These are phyloP conservation scores for Alternaria arbusti DNA, from an alignment of 2,329 filamentous ascomycete genomes.

Conservation along the genomic window DNA sequence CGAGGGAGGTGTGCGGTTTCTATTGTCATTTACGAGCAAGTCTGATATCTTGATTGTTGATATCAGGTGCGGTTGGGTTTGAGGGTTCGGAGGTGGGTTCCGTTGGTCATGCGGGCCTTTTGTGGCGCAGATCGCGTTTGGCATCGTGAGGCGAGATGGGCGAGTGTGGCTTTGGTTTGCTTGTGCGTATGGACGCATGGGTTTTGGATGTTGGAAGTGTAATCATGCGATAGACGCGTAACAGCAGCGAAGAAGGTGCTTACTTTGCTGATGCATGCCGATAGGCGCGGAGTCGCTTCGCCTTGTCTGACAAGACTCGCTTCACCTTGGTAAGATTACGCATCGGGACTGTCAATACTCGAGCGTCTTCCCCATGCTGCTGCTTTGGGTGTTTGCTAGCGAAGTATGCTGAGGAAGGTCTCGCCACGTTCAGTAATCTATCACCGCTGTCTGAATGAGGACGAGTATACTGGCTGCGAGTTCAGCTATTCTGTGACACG, in stretches of 20 bases:
- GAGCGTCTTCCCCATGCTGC: not conserved
- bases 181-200: not conserved
- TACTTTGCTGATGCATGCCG: not conserved
- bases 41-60: not conserved
- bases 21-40: not conserved
- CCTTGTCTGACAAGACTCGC: not conserved
- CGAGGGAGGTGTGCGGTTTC: not conserved
- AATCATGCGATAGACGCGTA: not conserved
- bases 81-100: not conserved
- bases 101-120: not conserved
- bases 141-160: not conserved
- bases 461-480: not conserved
- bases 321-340: not conserved
- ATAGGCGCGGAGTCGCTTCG: not conserved
- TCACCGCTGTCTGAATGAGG: not conserved
- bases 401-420: not conserved
- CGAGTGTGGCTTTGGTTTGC: not conserved
- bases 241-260: not conserved
- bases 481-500: not conserved
- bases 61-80: not conserved
- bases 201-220: not conserved
- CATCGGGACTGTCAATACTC: not conserved
- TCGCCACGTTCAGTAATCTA: not conserved
- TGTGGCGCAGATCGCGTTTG: not conserved
- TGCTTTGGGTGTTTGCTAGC: not conserved